A percentile compares a stretch with the other conserved stretches of the same genome.
phyloP scores from a whole-genome alignment of 1,284 basidiomycete species.

The Pseudozyma sp. region DNA sequence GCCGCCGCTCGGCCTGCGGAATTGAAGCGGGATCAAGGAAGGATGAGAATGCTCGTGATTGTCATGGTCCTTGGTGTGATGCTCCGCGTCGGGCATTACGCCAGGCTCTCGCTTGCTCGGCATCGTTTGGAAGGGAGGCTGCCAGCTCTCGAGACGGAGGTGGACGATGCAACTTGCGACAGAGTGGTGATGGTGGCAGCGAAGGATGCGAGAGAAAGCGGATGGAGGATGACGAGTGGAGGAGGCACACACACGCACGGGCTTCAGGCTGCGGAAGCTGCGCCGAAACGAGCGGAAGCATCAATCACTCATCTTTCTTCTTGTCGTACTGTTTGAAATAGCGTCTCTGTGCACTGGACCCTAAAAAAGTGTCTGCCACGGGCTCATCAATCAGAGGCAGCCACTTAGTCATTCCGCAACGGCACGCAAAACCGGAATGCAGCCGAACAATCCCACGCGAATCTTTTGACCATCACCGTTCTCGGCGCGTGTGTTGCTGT shows the following conservation, averaged over 20 bases:
- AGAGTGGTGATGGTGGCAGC: neutral
- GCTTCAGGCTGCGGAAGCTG: neutral
- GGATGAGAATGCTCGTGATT: slow-evolving; percentile 1
- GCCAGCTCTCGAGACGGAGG: neutral
- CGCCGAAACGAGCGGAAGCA: neutral
- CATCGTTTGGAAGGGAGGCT: slow-evolving; percentile 9
- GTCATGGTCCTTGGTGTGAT: slow-evolving; percentile 3
- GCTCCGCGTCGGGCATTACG: slow-evolving; percentile 37
- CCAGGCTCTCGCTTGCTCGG: slow-evolving; percentile 32
- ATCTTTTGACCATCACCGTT: neutral
- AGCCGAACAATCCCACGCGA: neutral
- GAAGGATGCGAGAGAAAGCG: neutral
- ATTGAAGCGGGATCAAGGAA: slow-evolving; percentile 17
- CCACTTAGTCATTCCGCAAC: neutral
- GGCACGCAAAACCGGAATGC: neutral
- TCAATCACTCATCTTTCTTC: no score
- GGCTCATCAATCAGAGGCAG: neutral
- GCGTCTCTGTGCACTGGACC: no score
- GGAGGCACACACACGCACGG: no score
- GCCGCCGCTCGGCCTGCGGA: slow-evolving; percentile 40
- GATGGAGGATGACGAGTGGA: neutral
- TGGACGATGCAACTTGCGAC: neutral
- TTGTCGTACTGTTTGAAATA: no score
- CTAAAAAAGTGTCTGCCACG: no score
- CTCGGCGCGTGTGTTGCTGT: neutral